These are phyloP conservation scores for Mrakia gelida DNA, from an alignment of 768 basidiomycete genomes.

Conservation along the genomic window DNA sequence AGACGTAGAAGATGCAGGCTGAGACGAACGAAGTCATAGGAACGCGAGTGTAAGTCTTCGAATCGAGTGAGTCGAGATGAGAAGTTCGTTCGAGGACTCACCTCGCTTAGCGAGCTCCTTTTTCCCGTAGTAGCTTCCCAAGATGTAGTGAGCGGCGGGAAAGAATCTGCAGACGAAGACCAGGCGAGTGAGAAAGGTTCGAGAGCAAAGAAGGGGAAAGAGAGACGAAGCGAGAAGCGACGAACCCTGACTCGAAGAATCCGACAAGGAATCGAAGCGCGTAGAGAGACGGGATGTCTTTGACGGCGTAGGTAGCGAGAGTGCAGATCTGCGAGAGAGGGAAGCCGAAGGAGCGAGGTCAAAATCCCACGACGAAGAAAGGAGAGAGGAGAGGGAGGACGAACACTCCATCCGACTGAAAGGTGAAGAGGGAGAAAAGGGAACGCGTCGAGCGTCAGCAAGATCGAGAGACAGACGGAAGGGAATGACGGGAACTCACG, in stretches of 20 bases:
- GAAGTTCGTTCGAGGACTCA: slow-evolving; percentile 13
- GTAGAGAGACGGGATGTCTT: slow-evolving; percentile 31
- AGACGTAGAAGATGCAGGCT: slow-evolving; percentile 52
- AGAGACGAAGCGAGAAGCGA: slow-evolving; percentile 36
- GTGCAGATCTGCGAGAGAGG: no score
- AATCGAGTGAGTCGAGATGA: background rate
- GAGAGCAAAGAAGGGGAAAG: background rate
- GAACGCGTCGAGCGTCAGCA: background rate
- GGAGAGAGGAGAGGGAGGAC: no score
- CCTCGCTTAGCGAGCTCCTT: slow-evolving; percentile 39
- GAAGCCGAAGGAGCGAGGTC: no score
- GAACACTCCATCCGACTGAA: no score
- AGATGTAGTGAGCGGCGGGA: background rate
- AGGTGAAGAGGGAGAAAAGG: no score
- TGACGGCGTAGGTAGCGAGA: no score
- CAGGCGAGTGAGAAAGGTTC: no score
- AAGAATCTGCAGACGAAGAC: background rate
- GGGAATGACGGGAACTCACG: slow-evolving; percentile 23
- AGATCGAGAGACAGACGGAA: background rate
- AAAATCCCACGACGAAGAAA: no score
- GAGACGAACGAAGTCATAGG: background rate
- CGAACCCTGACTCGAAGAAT: slow-evolving; percentile 41
- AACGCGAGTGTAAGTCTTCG: no score
- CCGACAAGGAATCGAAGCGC: slow-evolving; percentile 42
- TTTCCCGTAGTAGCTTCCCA: background rate